Evolutionary conservation across 2,329 filamentous ascomycete species (phyloP), one percentile per base, ranked within the genome.

Genomic region (Penicillium brevicompactum): DNA sequence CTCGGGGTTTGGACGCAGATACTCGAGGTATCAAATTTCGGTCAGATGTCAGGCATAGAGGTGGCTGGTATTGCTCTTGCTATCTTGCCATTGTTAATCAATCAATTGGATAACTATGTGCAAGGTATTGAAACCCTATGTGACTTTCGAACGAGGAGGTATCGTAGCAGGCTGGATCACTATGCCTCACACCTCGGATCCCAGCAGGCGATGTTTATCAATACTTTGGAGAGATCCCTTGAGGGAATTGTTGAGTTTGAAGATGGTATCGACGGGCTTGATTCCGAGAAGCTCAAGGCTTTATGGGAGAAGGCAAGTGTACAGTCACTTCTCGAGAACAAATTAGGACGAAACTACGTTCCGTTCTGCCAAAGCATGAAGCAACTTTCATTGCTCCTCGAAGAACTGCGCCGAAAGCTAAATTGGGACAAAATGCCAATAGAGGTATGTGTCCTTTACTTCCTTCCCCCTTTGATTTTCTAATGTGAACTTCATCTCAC

Each of bases 91-190:
- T 51, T 78, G 1, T 55, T 77, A 5, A 71, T 77, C 18, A 55
- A 58, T 4, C 60, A 59, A 8, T 40, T 70, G 14, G 71, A 75
- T 37, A 66, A 66, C 34, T 76, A 76, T 46, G 70, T 74, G 40
- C 70, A 74, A 42, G 71, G 75, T 2, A 63, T 76, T 3, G 72
- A 76, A 51, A 73, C 69, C 0, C 62, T 77, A 43, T 75, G 75
- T 52, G 63, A 16, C 47, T 74, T 75, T 41, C 31, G 53, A 27
- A 30, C 53, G 5, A 53, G 42, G 38, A 46, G 53, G 1, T 59
- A 60, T 45, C 53, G 50, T 3, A 40, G 52, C 4, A 49, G 55
- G 27, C 34, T 59, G 3, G 43, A 53, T 31, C 22, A 40, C 13
- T 59, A 59, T 45, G 40, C 27, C 16, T 34, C 46, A 6, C 45